Evolutionary conservation across 2,329 filamentous ascomycete genomes (phyloP), one percentile per base, ranked within the genome.

Genomic region (Bertia moriformis): DNA sequence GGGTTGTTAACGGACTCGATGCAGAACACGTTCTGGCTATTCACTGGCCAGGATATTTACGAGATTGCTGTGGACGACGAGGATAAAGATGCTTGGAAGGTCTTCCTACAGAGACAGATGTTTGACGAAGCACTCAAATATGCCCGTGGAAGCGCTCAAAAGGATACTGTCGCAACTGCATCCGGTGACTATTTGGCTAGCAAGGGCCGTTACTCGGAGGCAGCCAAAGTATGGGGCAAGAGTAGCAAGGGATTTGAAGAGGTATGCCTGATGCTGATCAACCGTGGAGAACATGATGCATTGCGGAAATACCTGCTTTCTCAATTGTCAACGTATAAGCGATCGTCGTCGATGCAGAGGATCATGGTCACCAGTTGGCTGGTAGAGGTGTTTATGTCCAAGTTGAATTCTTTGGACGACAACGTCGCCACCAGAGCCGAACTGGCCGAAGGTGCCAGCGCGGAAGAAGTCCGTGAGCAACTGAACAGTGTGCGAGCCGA

Each of bases 221-320:
- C 91, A 30, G 91, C 93, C 1, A 73, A 76, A 7, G 76, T 96
- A 2, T 95, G 94, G 55, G 91, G 91, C 12, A 86, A 86, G 56
- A 96, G 91, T 59, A 95, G 84, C 54, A 96, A 96, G 62, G 79
- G 86, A 0, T 98, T 98, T 48, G 91, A 98, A 54, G 87, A 98
- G 53, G 89, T 98, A 36, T 88, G 88, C 17, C 66, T 98, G 24
- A 78, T 77, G 1, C 83, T 98, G 51, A 88, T 98, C 46, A 88
- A 96, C 58, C 81, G 83, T 45, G 78, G 79, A 29, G 86, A 96
- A 56, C 81, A 86, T 41, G 89, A 96, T 62, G 89, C 91, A 1
- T 60, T 98, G 46, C 76, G 89, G 37, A 89, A 84, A 51, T 98
- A 98, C 51, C 68, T 98, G 3, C 58, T 89, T 17, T 83, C 86